Base-by-base conservation (phyloP, 164 flowering plant species). In the Chimonanthus salicifolius region DNA sequence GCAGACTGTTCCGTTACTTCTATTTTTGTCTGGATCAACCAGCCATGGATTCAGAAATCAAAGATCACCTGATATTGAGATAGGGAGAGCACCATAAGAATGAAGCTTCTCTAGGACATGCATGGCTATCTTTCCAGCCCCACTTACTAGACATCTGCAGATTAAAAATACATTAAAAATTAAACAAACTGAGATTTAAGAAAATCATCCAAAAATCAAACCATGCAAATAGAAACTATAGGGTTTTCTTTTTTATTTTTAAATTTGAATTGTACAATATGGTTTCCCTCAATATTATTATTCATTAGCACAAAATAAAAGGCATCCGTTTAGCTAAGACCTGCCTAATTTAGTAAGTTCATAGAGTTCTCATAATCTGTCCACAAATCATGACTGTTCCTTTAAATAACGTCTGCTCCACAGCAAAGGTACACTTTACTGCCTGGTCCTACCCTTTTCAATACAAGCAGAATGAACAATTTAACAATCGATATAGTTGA, bases 111-210 rank as follows among this genome's bases (percentile, higher is more conserved):
- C 98, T 49, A 92, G 70, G 70, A 96, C 97, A 82, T 96, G 97
- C 94, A 96, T 80, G 72, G 99, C 94, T 74, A 94, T 91, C 89
- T 96, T 96, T 78, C 99, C 99, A 66, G 92, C 92, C 63, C 99
- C 99, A 84, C 95, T 96, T 58, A 96, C 92, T 44, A 74, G 92
- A 81, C 99, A 96, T 83, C 99, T 96, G 86, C 66, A 75, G 43
- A 63, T 49, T 45, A 68, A 71, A 75, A 58, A 64, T 71, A 7
- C 3, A 69, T 4, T 8, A 65, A 65, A 13, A 43, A 16, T 4
- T 1, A 43, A 43, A 5, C 44, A 45, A 66, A 13, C 0, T 2
- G 16, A n/a, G 16, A 54, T 54, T 54, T 54, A 7, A 13, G n/a
- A 4, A 54, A 11, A 11, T 10, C 5, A 5, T n/a, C 60, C 11